Base-by-base conservation (phyloP, 768 basidiomycete species). In the Leccinum sublutescens region DNA sequence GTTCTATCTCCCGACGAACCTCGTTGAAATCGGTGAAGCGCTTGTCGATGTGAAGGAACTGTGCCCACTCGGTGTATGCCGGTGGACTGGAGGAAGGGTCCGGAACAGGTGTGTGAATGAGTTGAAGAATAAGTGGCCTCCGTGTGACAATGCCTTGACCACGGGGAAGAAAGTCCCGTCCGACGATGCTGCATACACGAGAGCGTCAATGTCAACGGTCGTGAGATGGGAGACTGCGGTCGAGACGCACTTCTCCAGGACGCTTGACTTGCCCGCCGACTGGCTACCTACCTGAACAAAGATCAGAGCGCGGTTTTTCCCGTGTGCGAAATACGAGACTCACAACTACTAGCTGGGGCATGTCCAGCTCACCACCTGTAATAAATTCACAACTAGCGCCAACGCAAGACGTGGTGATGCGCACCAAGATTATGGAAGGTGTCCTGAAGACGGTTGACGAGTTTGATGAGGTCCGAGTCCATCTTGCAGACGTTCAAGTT, bases 11-110 rank as follows among this genome's bases (percentile, higher is more conserved):
- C 64, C 88, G 90, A 43, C 96, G 83, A 63, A 98, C 90, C 67
- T 98, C 96, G 49, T 83, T 79, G 68, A 95, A 98, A 70, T 98
- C 96, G n/a, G 93, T 95, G 76, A 95, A 98, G 43, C 91, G 85
- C 72, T 92, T 93, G 82, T 98, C 95, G 57, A 96, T 80, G 73
- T 99, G 97, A 29, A 98, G 82, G 75, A 99, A 99, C 74, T 98
- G 97, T 49, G 86, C 96, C 88, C 95, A 98, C 82, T 98, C 96
- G 1, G 85, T 80, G 64, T 82, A 81, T 25, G 73, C 60, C 15
- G 79, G 75, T 55, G 78, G 73, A 53, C 82, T 82, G 19, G 79
- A 66, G 59, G 75, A 64, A 43, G 75, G 66, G 55, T 79, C 77
- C 21, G 86, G 82, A 27, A 82, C 73, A 40, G 94, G 91, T 2